Base-by-base conservation (phyloP, 2,329 filamentous ascomycete species). In the Trichophyton benhamiae region DNA sequence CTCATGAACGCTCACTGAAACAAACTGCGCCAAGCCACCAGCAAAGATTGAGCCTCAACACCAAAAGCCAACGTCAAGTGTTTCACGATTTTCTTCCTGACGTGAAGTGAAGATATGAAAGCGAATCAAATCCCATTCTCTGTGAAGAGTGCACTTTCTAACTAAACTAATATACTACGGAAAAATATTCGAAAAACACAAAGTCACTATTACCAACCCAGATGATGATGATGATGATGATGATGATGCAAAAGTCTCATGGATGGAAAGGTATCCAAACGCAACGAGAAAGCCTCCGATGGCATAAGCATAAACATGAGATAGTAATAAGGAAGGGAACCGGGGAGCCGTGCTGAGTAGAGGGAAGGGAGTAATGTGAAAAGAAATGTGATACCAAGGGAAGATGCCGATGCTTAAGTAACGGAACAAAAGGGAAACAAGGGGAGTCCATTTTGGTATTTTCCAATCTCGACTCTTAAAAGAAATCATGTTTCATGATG, bases 181-280 rank as follows among this genome's bases (percentile, higher is more conserved):
- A 9, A 20, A 11, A 55, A 33, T 27, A 55, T 55, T n/a, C 33
- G 52, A 20, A 55, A 53, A 55, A 33, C 15, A 44, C 15, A 44
- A 38, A 38, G 33, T 38, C 30, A 36, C 13, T 33, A 55, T 55
- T 36, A 27, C 52, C 52, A 36, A 33, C 52, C 52, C 25, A 33
- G 52, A 55, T 55, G 27, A 55, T 55, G 52, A 55, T 55, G 49
- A 55, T 55, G 49, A 55, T 55, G 52, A 55, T 55, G 48, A 53
- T 27, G 52, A 22, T 17, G 27, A 55, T 33, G 27, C 20, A 25
- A 55, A 27, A 15, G 15, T 36, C 27, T 55, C 27, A 25, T 7
- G 20, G 15, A 55, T 33, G 27, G 52, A 15, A 8, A 20, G 15
- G 27, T 55, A 33, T 55, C 52, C 52, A 36, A 55, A 55, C 30